Evolutionary conservation across 495 filamentous ascomycete species (phyloP).

Genomic region (Aspergillus panamensis): DNA sequence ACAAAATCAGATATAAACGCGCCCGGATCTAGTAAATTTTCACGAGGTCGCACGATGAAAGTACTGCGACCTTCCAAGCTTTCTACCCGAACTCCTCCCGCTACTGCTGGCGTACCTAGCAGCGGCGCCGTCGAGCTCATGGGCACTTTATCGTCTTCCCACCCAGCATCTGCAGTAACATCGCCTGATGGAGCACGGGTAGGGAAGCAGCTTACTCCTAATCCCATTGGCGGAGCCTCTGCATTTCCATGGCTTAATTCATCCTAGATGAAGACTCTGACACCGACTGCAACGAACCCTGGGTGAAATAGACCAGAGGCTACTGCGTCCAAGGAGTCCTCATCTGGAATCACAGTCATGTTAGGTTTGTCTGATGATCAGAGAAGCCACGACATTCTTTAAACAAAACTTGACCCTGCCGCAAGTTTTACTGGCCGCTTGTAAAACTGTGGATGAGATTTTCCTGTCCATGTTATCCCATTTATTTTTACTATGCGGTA

Average conservation of each 20-base stretch:
- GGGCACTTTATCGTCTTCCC: constrained; percentile 20
- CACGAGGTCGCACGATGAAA: constrained; percentile 65
- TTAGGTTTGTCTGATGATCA: background rate
- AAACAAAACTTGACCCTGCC: background rate
- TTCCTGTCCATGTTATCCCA: background rate
- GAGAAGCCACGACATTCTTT: background rate
- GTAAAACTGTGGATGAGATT: constrained; percentile 14
- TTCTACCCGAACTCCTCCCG: constrained; percentile 40
- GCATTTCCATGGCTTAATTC: constrained; percentile 91
- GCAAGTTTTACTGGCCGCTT: background rate
- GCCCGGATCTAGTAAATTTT: constrained; percentile 39
- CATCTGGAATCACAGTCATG: background rate
- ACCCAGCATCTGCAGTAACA: constrained; percentile 23
- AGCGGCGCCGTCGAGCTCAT: constrained; percentile 26
- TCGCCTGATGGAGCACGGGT: constrained; percentile 32
- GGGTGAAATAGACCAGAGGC: constrained; percentile 30
- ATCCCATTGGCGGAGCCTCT: constrained; percentile 87
- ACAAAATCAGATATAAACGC: constrained; percentile 44
- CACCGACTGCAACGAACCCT: constrained; percentile 17
- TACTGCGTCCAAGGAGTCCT: background rate
- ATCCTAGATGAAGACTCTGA: constrained; percentile 12
- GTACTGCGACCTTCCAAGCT: constrained; percentile 67
- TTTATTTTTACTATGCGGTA: constrained; percentile 16
- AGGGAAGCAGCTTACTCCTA: constrained; percentile 56
- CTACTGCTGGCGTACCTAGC: constrained; percentile 31